A percentile compares a stretch with the other conserved stretches of the same genome.
phyloP scores from a whole-genome alignment of 208 protist genomes.

The Trypanosoma scelopori region DNA sequence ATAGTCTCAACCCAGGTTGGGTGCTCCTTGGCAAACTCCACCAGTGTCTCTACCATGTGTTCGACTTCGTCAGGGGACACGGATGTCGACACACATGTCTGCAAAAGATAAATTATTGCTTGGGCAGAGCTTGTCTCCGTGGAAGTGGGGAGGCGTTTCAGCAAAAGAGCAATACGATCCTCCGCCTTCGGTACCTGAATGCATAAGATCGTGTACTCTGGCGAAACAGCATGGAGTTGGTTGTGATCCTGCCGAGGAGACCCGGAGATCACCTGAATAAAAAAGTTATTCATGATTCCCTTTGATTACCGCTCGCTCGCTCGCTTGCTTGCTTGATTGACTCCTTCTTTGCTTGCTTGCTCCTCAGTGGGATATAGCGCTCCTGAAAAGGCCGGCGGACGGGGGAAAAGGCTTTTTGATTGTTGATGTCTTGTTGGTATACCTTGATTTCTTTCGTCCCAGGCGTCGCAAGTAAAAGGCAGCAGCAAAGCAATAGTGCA shows the following conservation, averaged over 20 bases:
- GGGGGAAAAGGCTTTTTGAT: slow-evolving; percentile 13
- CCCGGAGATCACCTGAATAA: slow-evolving; percentile 61
- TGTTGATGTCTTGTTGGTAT: slow-evolving; percentile 20
- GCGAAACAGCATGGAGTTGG: slow-evolving; percentile 30
- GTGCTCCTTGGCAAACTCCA: slow-evolving; percentile 54
- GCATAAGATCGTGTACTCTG: slow-evolving; percentile 85
- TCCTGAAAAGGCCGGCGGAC: not conserved
- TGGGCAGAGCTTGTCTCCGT: slow-evolving; percentile 74
- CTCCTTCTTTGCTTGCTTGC: not conserved
- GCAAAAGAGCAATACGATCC: slow-evolving; percentile 59
- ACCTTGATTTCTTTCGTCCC: not conserved
- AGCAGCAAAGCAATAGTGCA: slow-evolving; percentile 10
- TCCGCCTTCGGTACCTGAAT: slow-evolving; percentile 57
- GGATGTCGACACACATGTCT: slow-evolving; percentile 58
- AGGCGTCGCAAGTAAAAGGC: not conserved
- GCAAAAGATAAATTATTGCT: slow-evolving; percentile 65
- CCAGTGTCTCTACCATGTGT: slow-evolving; percentile 69
- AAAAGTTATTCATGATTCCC: slow-evolving; percentile 57
- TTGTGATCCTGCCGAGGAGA: slow-evolving; percentile 59
- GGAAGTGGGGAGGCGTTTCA: slow-evolving; percentile 62
- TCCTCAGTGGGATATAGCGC: not conserved
- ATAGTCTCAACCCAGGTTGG: slow-evolving; percentile 71
- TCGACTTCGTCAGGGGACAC: slow-evolving; percentile 78
- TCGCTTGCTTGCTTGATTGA: too few species aligned
- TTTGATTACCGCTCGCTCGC: not conserved